Base-by-base conservation (phyloP, 2,329 filamentous ascomycete species). In the Huntiella moniliformis region DNA sequence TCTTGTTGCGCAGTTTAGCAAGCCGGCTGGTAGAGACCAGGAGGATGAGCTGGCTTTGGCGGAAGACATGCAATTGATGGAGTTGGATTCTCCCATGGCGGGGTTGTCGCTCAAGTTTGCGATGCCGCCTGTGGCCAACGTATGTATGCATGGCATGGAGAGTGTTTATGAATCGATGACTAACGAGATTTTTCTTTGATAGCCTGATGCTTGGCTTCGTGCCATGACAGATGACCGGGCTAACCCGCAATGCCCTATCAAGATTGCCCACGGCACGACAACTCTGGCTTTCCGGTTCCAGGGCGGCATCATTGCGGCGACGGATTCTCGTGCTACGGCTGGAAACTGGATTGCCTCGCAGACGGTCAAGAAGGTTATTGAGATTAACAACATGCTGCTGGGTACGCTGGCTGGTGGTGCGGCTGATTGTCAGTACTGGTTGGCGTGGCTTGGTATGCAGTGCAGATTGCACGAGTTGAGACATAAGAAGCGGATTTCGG, bases 351-450 rank as follows among this genome's bases (percentile, higher is more conserved):
- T 98, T 65, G 91, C 91, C 54, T 93, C 84, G 67, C 91, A 98
- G 73, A 98, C 91, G 45, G 91, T 98, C 60, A 98, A 98, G 78
- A 98, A 98, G 74, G 91, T 98, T 55, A 96, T 98, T 60, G 86
- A 94, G 73, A 94, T 94, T 71, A 94, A 94, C 70, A 84, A 73
- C 65, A 82, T 80, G 64, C 73, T 98, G 64, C 67, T 98, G 58
- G 91, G 91, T 53, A 98, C 91, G 55, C 94, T 98, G 88, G 91
- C 91, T 52, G 91, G 91, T 64, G 91, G 91, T 66, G 91, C 91
- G 59, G 91, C 91, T 63, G 91, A 98, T 67, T 98, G 91, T 66
- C 91, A 96, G 77, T 96, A 95, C 74, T 98, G 91, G 91, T 82
- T 98, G 53, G 87, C 86, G 59, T 98, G 93, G 71, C 75, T 98